Conservation (phyloP, 306 rosid species). For the Castanea mollissima region DNA sequence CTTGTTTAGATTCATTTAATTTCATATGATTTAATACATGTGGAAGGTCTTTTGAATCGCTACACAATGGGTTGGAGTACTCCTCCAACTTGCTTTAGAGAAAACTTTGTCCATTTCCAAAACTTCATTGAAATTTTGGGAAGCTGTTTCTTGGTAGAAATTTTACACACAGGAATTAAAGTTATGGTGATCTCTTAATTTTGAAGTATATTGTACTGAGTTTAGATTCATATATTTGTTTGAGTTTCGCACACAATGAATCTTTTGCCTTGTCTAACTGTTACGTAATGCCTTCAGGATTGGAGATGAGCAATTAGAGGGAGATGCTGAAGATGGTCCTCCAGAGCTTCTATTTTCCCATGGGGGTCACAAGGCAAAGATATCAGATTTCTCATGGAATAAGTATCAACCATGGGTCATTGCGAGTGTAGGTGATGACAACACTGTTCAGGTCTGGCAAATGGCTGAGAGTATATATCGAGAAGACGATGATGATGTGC, state of each 20-base stretch:
- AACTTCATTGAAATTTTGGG: not conserved
- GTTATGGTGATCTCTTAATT: not conserved
- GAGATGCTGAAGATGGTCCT: constrained; percentile 87
- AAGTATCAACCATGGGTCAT: constrained; percentile 72
- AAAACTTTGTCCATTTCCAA: not conserved
- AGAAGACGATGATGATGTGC: constrained; percentile 38
- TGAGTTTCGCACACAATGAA: not conserved
- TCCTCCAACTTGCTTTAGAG: too few relatives aligned
- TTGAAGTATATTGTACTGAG: not conserved
- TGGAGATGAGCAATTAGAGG: constrained; percentile 86
- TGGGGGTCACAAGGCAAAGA: constrained; percentile 87
- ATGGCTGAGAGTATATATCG: constrained; percentile 68
- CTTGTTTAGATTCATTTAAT: too few relatives aligned
- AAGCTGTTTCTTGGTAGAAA: not conserved
- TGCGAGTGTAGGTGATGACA: constrained; percentile 90
- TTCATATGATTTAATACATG: too few relatives aligned
- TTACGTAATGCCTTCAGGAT: constrained; percentile 38
- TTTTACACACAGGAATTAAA: not conserved
- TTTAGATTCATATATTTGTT: not conserved
- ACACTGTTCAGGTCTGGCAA: constrained; percentile 87
- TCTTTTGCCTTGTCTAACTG: not conserved
- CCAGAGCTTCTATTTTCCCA: constrained; percentile 88
- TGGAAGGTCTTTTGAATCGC: too few relatives aligned
- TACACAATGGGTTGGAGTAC: too few relatives aligned
- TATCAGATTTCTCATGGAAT: constrained; percentile 96